Evolutionary conservation across 2,329 filamentous ascomycete genomes (phyloP).

Genomic region (Talaromyces amestolkiae): DNA sequence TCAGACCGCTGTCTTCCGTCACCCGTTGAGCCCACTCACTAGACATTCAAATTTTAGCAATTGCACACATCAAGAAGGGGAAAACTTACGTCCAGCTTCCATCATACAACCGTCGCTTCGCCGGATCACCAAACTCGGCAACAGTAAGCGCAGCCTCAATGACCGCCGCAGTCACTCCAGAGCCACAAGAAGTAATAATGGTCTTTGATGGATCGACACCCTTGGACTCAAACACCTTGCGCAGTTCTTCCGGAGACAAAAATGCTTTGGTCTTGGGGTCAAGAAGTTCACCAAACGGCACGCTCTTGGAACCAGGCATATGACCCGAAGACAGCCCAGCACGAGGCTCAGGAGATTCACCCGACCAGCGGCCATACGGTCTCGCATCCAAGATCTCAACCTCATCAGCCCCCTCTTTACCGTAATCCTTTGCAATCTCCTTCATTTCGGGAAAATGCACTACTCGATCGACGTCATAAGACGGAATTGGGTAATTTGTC

Average conservation of each 20-base stretch:
- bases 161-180: constrained; percentile 87
- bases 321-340: constrained; percentile 84
- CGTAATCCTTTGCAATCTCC: constrained; percentile 67
- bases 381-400: constrained; percentile 89
- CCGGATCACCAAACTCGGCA: constrained; percentile 67
- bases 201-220: constrained; percentile 75
- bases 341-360: constrained; percentile 80
- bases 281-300: constrained; percentile 76
- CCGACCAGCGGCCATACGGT: constrained; percentile 74
- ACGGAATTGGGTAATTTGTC: constrained; percentile 52
- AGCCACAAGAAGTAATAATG: constrained; percentile 86
- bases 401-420: constrained; percentile 78
- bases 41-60: constrained; percentile 8
- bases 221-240: constrained; percentile 72
- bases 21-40: constrained; percentile 54
- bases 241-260: constrained; percentile 68
- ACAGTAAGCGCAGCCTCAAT: constrained; percentile 82
- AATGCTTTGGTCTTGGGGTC: constrained; percentile 81
- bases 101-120: constrained; percentile 78
- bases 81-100: constrained; percentile 91
- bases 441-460: constrained; percentile 79
- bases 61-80: neutral
- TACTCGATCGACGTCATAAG: constrained; percentile 63
- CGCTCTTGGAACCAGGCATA: constrained; percentile 80
- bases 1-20: constrained; percentile 45